Conservation (phyloP, 164 flowering plant genomes). For the Dillenia suffruticosa region DNA sequence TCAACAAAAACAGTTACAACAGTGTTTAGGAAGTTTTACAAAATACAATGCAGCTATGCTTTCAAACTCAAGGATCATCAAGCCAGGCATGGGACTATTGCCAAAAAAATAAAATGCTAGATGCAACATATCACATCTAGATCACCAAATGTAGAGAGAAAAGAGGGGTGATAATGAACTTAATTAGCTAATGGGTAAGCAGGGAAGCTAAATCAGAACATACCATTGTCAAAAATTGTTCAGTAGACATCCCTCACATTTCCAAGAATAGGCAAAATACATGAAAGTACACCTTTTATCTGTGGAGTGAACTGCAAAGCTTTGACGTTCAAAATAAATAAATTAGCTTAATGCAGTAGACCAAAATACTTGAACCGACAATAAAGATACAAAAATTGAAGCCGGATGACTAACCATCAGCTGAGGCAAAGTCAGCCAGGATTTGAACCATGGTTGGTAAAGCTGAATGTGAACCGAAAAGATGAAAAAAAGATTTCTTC, state of each 20-base stretch:
- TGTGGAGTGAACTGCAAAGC: slow-evolving; percentile 85
- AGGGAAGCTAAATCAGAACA: too few species aligned
- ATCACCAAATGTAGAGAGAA: too few species aligned
- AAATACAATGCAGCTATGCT: too few species aligned
- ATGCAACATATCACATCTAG: too few species aligned
- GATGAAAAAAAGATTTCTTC: too few species aligned
- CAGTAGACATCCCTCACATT: slow-evolving; percentile 71
- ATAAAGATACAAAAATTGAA: slow-evolving; percentile 9
- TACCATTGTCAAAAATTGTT: slow-evolving; percentile 95
- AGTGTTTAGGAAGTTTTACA: too few species aligned
- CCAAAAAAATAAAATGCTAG: too few species aligned
- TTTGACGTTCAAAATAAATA: slow-evolving; percentile 27
- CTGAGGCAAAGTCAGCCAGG: slow-evolving; percentile 36
- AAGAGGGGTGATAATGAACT: too few species aligned
- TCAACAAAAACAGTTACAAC: too few species aligned
- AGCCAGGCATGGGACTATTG: too few species aligned
- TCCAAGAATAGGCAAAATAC: slow-evolving; percentile 91
- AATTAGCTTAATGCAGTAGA: slow-evolving; percentile 17
- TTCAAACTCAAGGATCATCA: too few species aligned
- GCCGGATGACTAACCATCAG: slow-evolving; percentile 24
- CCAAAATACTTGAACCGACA: not conserved
- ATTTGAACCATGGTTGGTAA: slow-evolving; percentile 71
- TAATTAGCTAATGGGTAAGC: too few species aligned
- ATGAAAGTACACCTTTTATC: slow-evolving; percentile 76
- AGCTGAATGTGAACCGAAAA: slow-evolving; percentile 3